phyloP scores from a whole-genome alignment of 768 basidiomycete genomes.

The Leccinellum albellum region DNA sequence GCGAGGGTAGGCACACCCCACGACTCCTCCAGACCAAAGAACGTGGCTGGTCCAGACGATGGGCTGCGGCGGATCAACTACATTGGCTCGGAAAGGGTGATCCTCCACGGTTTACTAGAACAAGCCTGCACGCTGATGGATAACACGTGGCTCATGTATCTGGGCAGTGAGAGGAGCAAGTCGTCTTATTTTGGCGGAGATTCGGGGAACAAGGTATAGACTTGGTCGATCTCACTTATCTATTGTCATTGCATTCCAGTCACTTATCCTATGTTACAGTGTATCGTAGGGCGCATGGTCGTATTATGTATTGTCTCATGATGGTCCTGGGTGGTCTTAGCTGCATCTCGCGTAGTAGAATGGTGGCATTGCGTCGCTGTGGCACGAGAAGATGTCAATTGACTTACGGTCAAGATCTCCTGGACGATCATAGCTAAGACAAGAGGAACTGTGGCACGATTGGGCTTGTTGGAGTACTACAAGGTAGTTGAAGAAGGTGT shows the following conservation, averaged over 20 bases:
- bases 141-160: not conserved
- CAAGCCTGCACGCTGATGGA: not conserved
- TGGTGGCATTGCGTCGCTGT: too few relatives aligned
- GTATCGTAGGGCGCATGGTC: not conserved
- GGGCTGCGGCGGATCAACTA: not conserved
- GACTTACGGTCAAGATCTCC: too few relatives aligned
- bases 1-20: too few relatives aligned
- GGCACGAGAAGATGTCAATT: too few relatives aligned
- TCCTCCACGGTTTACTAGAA: not conserved
- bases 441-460: too few relatives aligned
- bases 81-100: too few relatives aligned
- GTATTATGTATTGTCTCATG: not conserved
- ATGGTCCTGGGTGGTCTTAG: not conserved
- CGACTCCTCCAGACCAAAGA: too few relatives aligned
- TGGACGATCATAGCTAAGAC: too few relatives aligned
- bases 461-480: too few relatives aligned
- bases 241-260: not conserved
- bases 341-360: not conserved
- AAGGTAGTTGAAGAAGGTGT: too few relatives aligned
- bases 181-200: not conserved
- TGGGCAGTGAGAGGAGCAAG: not conserved
- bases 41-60: not conserved
- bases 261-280: not conserved
- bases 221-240: not conserved
- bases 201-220: too few relatives aligned